Base-by-base conservation (phyloP, 768 basidiomycete species). In the Russula foetens region DNA sequence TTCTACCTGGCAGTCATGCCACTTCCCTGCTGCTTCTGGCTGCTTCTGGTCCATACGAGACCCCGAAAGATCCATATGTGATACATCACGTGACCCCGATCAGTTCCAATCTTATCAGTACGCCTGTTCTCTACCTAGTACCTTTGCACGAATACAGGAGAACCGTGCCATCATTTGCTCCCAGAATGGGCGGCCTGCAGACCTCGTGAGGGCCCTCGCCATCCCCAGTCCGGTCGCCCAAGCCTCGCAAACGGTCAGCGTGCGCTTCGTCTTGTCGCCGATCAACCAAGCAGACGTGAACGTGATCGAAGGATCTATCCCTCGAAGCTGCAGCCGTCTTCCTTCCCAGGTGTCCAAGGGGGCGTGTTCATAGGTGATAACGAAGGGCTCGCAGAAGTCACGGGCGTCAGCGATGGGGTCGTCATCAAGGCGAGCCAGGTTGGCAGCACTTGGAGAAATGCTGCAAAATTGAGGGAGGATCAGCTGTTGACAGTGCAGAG, bases 391-490 rank as follows among this genome's bases (percentile, higher is more conserved):
- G 90, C 83, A 3, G 76, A 81, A 62, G 81, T 92, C 12, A 74
- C 77, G 8, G 80, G 81, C 7, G 75, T 89, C 0, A 88, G 88
- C 3, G 68, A 73, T 4, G 82, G 88, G 85, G 88, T 92, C 11
- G 72, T 92, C 29, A 81, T 89, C 77, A 77, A 76, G 48, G 84
- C 76, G 63, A 75, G 79, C 12, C 90, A 92, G 67, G 64, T 75
- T 23, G 90, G n/a, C n/a, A n/a, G 91, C 23, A 91, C 90, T 0
- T 92, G 91, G 91, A 71, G 77, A 23, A 81, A 83, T 1, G 73
- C 75, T 24, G 78, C 73, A 63, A 84, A 82, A 50, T 76, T 91
- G 8, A 66, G 69, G 7, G 71, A 73, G n/a, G 67, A 69, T 4
- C 86, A 90, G 53, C 75, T 92, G 3, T 72, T 86, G 45, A 82